phyloP scores from a whole-genome alignment of 495 filamentous ascomycete species.

The Platismatia glauca region DNA sequence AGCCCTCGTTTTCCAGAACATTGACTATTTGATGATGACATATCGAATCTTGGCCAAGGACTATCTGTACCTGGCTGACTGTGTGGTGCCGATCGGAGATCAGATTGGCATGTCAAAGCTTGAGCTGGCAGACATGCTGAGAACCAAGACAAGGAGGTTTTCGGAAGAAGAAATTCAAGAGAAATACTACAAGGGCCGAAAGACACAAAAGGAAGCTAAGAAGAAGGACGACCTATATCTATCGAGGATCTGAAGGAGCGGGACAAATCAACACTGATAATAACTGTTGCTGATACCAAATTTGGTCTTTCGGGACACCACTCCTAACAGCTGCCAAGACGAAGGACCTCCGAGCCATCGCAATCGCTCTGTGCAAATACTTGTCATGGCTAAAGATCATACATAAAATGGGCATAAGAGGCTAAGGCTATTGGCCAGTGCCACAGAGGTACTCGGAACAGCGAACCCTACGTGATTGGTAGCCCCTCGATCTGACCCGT shows the following conservation, averaged over 20 bases:
- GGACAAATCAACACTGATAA: not conserved
- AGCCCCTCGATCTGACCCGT: not conserved
- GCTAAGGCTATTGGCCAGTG: not conserved
- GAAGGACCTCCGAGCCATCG: not conserved
- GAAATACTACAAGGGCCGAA: constrained; percentile 29
- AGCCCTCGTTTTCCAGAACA: constrained; percentile 61
- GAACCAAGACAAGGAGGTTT: constrained; percentile 52
- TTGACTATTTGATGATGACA: constrained; percentile 64
- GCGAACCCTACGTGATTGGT: not conserved
- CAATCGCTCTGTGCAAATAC: not conserved
- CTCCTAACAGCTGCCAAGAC: not conserved
- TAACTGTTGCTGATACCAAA: not conserved
- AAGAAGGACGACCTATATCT: constrained; percentile 12
- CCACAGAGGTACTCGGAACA: not conserved
- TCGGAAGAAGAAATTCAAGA: constrained; percentile 46
- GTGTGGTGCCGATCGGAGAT: constrained; percentile 59
- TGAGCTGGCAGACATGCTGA: constrained; percentile 53
- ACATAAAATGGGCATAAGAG: not conserved
- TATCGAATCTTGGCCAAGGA: constrained; percentile 51
- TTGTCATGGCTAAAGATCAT: not conserved
- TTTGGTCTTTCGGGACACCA: not conserved
- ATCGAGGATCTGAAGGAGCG: constrained; percentile 8
- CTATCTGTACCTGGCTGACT: constrained; percentile 52
- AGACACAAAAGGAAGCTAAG: constrained; percentile 11
- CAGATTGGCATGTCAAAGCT: constrained; percentile 53